Base-by-base conservation (phyloP, 1,139 yeast genomes). In the Protomyces inundatus region DNA sequence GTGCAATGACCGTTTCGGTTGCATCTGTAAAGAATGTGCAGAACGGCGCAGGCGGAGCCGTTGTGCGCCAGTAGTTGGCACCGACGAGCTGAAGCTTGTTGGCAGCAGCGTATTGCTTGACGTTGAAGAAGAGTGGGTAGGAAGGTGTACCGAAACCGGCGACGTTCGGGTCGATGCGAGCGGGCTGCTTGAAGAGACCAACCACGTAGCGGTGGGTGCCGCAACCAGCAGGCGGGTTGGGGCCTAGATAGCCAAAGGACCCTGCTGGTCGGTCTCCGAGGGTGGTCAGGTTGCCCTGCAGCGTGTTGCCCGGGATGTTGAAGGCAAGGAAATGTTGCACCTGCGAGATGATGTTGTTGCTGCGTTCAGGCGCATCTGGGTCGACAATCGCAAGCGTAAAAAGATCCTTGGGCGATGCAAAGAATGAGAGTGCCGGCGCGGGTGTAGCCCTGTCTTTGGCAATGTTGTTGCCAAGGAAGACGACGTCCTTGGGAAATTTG, bases 11-110 rank as follows among this genome's bases (percentile, higher is more conserved):
- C 12, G 57, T 39, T 36, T 54, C 57, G 12, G 23, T 39, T 4
- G 57, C 35, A 42, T 54, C 50, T 30, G 57, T 54, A n/a, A 54
- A 54, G 57, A 54, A 54, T 23, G 57, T 54, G 36, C 57, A 54
- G 37, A 36, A 54, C n/a, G 46, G 46, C 5, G 57, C 57, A 10
- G 57, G 37, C 6, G 30, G 35, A 6, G 57, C 57, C 6, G 37
- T 37, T 30, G 57, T 54, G 6, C 50, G 35, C 57, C 57, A 54
- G 32, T 37, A 54, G 37, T 54, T 54, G 32, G 57, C 57, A 40
- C 48, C 57, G 23, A 54, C 57, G 36, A 54, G 57, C 35, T 23
- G 34, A 33, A 54, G 34, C 14, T 54, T 37, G 50, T 37, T 23
- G 16, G 35, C 39, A 34, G 57, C 57, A 10, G 57, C 57, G 50